Evolutionary conservation across 2,329 filamentous ascomycete genomes (phyloP), one percentile per base, ranked within the genome.

Genomic region (Ophiostoma fasciatum): DNA sequence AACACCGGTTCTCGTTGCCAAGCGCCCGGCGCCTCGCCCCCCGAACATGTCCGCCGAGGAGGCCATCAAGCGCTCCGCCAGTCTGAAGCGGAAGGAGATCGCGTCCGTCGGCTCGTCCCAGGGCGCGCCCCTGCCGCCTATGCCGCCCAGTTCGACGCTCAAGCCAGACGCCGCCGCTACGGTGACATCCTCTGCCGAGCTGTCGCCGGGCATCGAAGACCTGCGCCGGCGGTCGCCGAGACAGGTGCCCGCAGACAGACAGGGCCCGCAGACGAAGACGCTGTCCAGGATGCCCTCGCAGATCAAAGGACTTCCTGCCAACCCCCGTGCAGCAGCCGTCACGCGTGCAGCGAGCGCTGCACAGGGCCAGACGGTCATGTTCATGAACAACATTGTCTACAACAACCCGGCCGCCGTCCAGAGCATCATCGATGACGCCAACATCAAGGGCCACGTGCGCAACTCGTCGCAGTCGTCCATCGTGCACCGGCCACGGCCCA

Each of bases 321-420:
- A 68, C 32, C 66, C 66, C 4, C 55, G 57, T 23, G 54, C 61
- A 5, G 52, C 53, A 36, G 52, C 54, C 10, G 44, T 58, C 28
- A 55, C 49, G 32, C 35, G 44, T 13, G 57, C 57, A 11, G 43
- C 46, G 7, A 17, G 41, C 4, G 38, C 33, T 30, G 46, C 46
- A 36, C 58, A 53, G 35, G 53, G 63, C 18, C 60, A 64, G 39
- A 71, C 63, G 4, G 60, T 72, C 31, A 64, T 74, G 61, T 63
- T 71, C 36, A 51, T 74, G 33, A 73, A 71, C 40, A 59, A 65
- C 33, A 69, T 72, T 37, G 58, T 67, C 25, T 72, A 71, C 42
- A 57, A 72, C 36, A 57, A 74, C 38, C 66, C 69, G 1, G 51
- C 47, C 20, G 50, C 55, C 1, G 65, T 74, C 3, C 55, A 62